Percentiles rank a stretch among this genome's conserved stretches.
Evolutionary conservation across 2,329 filamentous ascomycete species (phyloP).

Genomic region (Stemphylium beticola): DNA sequence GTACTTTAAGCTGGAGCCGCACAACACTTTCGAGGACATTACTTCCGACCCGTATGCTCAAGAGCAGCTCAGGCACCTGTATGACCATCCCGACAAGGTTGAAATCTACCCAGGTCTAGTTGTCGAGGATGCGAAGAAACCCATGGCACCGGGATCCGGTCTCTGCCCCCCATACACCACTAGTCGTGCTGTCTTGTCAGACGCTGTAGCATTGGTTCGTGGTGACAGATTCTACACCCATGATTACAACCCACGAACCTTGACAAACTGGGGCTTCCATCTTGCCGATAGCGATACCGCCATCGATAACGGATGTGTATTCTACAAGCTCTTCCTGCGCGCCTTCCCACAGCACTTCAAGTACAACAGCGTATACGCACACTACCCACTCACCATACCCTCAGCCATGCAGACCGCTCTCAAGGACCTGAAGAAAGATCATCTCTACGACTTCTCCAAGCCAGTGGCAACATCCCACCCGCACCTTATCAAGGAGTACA

Average conservation of each 20-base stretch:
- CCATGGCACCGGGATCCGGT: constrained; percentile 71
- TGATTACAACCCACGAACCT: constrained; percentile 72
- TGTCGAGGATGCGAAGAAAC: constrained; percentile 74
- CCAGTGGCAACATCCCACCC: constrained; percentile 59
- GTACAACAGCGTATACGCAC: constrained; percentile 78
- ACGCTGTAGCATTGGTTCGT: constrained; percentile 78
- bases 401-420: constrained; percentile 75
- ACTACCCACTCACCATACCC: constrained; percentile 76
- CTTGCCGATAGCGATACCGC: constrained; percentile 75
- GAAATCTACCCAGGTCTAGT: constrained; percentile 83
- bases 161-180: constrained; percentile 79
- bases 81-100: constrained; percentile 79
- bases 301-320: constrained; percentile 80
- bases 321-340: constrained; percentile 82
- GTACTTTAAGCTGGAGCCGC: constrained; percentile 77
- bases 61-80: constrained; percentile 63
- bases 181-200: constrained; percentile 76
- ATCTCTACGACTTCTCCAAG: constrained; percentile 72
- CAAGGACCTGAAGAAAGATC: constrained; percentile 68
- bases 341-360: constrained; percentile 83
- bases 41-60: constrained; percentile 76
- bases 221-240: constrained; percentile 79
- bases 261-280: constrained; percentile 85
- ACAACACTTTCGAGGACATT: constrained; percentile 82
- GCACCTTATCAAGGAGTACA: constrained; percentile 65